Conservation (phyloP, 2,329 filamentous ascomycete genomes). For the Didymella pinodella region DNA sequence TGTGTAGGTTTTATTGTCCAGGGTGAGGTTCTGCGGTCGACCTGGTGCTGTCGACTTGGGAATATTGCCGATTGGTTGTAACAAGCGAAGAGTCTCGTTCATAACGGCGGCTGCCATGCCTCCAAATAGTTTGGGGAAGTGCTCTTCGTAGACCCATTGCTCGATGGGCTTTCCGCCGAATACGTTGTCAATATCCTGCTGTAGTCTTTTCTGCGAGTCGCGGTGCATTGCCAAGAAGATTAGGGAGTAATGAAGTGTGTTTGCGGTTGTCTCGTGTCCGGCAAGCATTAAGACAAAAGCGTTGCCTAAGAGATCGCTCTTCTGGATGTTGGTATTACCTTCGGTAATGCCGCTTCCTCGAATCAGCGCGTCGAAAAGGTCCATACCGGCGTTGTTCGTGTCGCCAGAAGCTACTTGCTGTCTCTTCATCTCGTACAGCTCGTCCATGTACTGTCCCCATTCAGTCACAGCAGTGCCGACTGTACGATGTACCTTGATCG, state of each 20-base stretch:
- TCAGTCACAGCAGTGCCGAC: slow-evolving; percentile 66
- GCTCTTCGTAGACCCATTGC: slow-evolving; percentile 75
- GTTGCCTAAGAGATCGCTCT: slow-evolving; percentile 73
- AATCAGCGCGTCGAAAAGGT: slow-evolving; percentile 62
- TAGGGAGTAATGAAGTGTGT: slow-evolving; percentile 75
- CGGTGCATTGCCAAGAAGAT: slow-evolving; percentile 73
- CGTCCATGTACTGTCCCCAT: slow-evolving; percentile 73
- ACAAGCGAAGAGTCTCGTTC: slow-evolving; percentile 77
- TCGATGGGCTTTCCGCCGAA: slow-evolving; percentile 65
- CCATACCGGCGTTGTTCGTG: slow-evolving; percentile 56
- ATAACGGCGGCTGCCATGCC: slow-evolving; percentile 77
- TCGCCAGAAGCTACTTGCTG: slow-evolving; percentile 50
- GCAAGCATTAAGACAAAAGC: slow-evolving; percentile 71
- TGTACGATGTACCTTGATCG: slow-evolving; percentile 58
- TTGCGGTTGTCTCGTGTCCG: slow-evolving; percentile 83
- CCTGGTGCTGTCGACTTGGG: slow-evolving; percentile 67
- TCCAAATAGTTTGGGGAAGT: slow-evolving; percentile 70
- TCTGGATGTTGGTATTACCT: slow-evolving; percentile 44
- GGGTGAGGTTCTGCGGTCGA: slow-evolving; percentile 62
- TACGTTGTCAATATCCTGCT: slow-evolving; percentile 72
- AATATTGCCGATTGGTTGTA: slow-evolving; percentile 75
- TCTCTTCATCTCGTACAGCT: slow-evolving; percentile 70
- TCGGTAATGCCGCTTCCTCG: slow-evolving; percentile 45
- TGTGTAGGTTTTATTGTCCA: slow-evolving; percentile 66
- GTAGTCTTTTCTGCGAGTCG: slow-evolving; percentile 69